These are phyloP conservation scores for Candida dajiaensis DNA, from an alignment of 805 yeast species.

Conservation along the genomic window DNA sequence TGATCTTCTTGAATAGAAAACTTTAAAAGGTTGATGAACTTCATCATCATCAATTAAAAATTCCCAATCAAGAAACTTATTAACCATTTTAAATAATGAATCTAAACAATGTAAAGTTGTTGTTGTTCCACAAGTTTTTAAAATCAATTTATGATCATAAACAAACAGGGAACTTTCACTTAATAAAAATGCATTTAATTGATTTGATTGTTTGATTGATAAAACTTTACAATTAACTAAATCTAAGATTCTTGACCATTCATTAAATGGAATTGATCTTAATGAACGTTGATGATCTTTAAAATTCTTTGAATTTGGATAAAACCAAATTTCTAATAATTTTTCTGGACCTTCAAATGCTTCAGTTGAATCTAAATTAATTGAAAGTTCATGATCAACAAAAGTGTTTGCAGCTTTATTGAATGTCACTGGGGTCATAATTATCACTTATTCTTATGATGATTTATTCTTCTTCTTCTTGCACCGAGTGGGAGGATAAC, in stretches of 20 bases:
- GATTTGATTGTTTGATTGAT: conserved; percentile 62
- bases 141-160: conserved; percentile 74
- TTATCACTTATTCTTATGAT: too few species aligned
- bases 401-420: conserved; percentile 38
- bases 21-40: conserved; percentile 47
- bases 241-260: conserved; percentile 72
- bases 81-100: conserved; percentile 49
- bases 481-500: conserved; percentile 18
- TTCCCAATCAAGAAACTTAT: conserved; percentile 36
- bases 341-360: conserved; percentile 99
- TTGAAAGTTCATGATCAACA: conserved; percentile 76
- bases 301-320: conserved; percentile 38
- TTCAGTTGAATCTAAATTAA: conserved; percentile 75
- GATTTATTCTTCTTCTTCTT: too few species aligned
- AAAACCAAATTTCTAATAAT: conserved; percentile 84
- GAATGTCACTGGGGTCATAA: conserved; percentile 30
- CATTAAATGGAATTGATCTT: conserved; percentile 55
- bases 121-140: conserved; percentile 96
- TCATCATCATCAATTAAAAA: conserved; percentile 19
- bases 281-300: conserved; percentile 40
- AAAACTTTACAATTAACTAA: conserved; percentile 83
- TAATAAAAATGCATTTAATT: conserved; percentile 76
- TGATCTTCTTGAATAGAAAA: conserved; percentile 85
- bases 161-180: conserved; percentile 90
- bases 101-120: conserved; percentile 77